Conservation (phyloP, 139 green algal genomes). For the Picocystis salinarum region DNA sequence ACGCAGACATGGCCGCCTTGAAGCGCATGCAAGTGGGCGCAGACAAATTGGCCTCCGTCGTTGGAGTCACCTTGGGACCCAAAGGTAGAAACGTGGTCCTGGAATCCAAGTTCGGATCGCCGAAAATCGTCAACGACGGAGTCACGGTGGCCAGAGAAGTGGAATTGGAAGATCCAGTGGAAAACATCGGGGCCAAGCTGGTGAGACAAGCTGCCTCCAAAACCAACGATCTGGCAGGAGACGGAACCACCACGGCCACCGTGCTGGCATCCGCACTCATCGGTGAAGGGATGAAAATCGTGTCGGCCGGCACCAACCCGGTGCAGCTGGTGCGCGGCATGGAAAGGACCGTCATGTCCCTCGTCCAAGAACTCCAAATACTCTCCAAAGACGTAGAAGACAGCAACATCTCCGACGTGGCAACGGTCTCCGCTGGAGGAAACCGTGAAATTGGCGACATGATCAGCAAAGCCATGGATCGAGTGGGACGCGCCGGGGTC, state of each 20-base stretch:
- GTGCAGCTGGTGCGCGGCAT: constrained; percentile 90
- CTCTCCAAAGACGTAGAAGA: constrained; percentile 62
- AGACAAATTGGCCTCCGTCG: constrained; percentile 93
- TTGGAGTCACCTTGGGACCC: constrained; percentile 96
- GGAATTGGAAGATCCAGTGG: constrained; percentile 93
- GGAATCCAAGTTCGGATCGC: constrained; percentile 95
- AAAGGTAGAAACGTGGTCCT: constrained; percentile 98
- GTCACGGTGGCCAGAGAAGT: constrained; percentile 88
- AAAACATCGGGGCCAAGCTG: constrained; percentile 98
- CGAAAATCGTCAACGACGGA: constrained; percentile 98
- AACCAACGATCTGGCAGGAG: constrained; percentile 94
- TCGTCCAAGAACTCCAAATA: constrained; percentile 66
- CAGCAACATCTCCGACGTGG: constrained; percentile 77
- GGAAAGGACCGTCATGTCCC: constrained; percentile 50
- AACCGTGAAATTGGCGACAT: constrained; percentile 84
- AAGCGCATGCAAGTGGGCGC: constrained; percentile 93
- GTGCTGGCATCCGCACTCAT: constrained; percentile 94
- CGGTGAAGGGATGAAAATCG: constrained; percentile 66
- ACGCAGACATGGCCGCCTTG: constrained; percentile 84
- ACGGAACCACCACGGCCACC: constrained; percentile 96
- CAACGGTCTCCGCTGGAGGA: constrained; percentile 84
- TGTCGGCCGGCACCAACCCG: constrained; percentile 84
- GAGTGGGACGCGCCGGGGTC: constrained; percentile 77
- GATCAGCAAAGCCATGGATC: constrained; percentile 83
- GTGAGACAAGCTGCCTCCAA: constrained; percentile 78